Base-by-base conservation (phyloP, 441 rosid species). In the Cnidoscolus chayamansa region DNA sequence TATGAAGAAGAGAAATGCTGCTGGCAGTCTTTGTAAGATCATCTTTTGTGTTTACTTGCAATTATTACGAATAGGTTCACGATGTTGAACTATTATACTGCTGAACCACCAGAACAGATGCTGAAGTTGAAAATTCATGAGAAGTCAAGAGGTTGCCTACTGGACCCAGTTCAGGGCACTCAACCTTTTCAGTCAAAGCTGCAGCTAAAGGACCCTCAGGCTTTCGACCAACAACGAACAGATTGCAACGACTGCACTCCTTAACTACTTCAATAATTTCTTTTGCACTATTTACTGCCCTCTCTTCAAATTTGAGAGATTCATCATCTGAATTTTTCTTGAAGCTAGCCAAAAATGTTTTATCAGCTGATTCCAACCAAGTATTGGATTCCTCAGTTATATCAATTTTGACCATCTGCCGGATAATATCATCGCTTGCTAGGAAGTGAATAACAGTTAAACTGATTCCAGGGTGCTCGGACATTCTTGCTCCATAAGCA, bases 401-500 rank as follows among this genome's bases (percentile, higher is more conserved):
- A 16, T 58, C 67, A 2, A 78, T 79, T 25, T 79, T 74, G 7
- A 79, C 70, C 17, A 72, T 74, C 64, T 84, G 19, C 54, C 64
- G 19, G 1, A 3, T 85, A 37, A 86, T 82, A 0, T 31, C 49
- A 9, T 64, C 71, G 58, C 80, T 82, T 30, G 87, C 79, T 19
- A 31, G 17, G 65, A 90, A 85, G 40, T 83, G 72, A 71, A 89
- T 57, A 68, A 89, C 85, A 3, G 76, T 77, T 64, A 93, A 71
- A 1, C 65, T 72, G 31, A 91, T 86, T 4, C 98, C 98, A 0
- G 97, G 97, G 74, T 93, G 98, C 82, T 93, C 98, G 25, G 91
- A 93, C 97, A 93, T 91, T 37, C 90, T 91, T 31, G 73, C 69
- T 1, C 95, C 95, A 72, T 87, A 93, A 6, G 97, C 91, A 16